Evolutionary conservation across 768 basidiomycete species (phyloP), one percentile per base, ranked within the genome.

Genomic region (Hysterangium stoloniferum): DNA sequence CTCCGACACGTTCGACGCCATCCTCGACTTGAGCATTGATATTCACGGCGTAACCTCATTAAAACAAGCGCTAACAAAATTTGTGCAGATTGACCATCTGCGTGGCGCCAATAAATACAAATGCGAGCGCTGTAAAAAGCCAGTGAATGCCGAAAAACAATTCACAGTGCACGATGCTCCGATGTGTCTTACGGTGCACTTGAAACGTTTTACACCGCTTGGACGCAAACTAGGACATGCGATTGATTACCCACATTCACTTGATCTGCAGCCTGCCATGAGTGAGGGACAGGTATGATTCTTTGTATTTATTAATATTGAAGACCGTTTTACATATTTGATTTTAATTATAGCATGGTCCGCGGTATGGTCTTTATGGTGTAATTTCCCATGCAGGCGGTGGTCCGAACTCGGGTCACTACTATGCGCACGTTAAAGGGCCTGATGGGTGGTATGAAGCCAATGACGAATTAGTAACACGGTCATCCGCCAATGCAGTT

Each of bases 101-200:
- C 87, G 80, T 54, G 96, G 95, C 0, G 80, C 82, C 5, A 91
- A 99, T 72, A 94, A 94, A 69, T 99, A 99, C 67, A 91, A 94
- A 64, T 99, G 96, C 66, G 96, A 99, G 68, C 96, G 94, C 61
- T 99, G 96, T 73, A 94, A 95, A 65, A 86, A 82, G 62, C 78
- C 82, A 44, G 93, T 97, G 48, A 76, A 78, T 49, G 96, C 96
- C 2, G 82, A 87, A 59, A 99, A 99, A 68, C 76, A 77, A 32
- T 95, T 98, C 64, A 86, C 84, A 24, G 73, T 99, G 40, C 80
- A 93, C 54, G 80, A 91, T 54, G 88, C 93, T 2, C 96, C 96
- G 1, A 65, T 79, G 31, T 83, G 93, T 22, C 75, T 99, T 28
- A 95, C 93, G 1, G 75, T 99, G 12, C 96, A 99, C 62, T 71